Evolutionary conservation across 768 basidiomycete species (phyloP).

Genomic region (Cystofilobasidium capitatum): DNA sequence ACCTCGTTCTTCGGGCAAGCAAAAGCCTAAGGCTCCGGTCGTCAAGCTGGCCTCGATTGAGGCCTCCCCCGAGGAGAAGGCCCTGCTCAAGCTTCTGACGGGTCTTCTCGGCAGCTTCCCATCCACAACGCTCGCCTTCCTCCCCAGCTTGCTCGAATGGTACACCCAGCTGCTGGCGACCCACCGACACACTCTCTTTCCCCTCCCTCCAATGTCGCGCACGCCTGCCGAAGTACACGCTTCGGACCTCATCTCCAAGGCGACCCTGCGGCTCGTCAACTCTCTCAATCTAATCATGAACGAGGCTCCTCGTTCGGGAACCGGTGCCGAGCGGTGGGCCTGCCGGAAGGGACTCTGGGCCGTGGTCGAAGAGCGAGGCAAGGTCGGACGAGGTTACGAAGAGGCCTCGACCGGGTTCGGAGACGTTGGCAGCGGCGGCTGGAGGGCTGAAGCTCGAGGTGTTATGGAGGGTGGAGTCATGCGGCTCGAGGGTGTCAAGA

Average conservation of each 20-base stretch:
- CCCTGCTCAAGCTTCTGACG: background rate
- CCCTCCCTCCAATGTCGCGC: background rate
- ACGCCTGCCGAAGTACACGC: constrained; percentile 21
- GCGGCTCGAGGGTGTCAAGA: constrained; percentile 2
- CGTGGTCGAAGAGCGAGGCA: constrained; percentile 21
- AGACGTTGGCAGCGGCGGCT: constrained; percentile 8
- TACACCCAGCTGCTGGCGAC: constrained; percentile 16
- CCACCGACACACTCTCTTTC: constrained; percentile 23
- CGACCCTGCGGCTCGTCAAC: constrained; percentile 12
- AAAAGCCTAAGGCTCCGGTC: background rate
- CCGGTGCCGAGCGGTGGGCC: constrained; percentile 12
- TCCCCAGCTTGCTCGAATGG: constrained; percentile 13
- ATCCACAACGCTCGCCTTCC: constrained; percentile 6
- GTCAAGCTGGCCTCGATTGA: background rate
- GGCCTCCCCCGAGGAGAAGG: background rate
- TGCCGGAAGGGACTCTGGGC: constrained; percentile 20
- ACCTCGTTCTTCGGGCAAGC: background rate
- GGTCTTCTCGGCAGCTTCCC: background rate
- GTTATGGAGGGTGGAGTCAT: constrained; percentile 12
- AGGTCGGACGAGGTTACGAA: constrained; percentile 24
- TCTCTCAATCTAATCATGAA: constrained; percentile 7
- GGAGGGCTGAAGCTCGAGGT: background rate
- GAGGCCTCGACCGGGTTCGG: constrained; percentile 7
- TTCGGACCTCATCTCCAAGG: constrained; percentile 9
- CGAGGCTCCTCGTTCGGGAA: background rate